Evolutionary conservation across 192 early-diverging fungal species (phyloP), one percentile per base, ranked within the genome.

Genomic region (Backusella morwellensis): DNA sequence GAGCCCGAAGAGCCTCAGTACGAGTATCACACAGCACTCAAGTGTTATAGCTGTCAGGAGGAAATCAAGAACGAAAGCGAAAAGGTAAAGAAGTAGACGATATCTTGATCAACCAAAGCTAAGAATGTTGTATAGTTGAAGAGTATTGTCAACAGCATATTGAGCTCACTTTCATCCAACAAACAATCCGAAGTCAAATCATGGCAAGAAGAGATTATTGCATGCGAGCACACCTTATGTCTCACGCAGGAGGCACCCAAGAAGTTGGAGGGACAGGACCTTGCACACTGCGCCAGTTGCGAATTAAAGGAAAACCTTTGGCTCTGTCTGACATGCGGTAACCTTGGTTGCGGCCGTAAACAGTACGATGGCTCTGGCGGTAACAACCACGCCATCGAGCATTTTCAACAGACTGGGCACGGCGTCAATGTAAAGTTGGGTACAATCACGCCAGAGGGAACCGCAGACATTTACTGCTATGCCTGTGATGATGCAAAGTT

Each of bases 371-470:
- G 98, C 11, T 81, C 88, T 21, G 94, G 94, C 11, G 98, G 98
- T 17, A 99, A 98, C 82, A 92, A 95, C 72, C 98, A 99, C 77
- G 98, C 92, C 0, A 81, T 98, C 29, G 86, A 79, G 0, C 98
- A 99, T 85, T 96, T 86, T 80, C 90, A 95, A 50, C 80, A 84
- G 21, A 95, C 95, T 0, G 88, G 89, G 0, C 98, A 99, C 81
- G 86, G 88, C 9, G 92, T 98, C 2, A 87, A 93, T 21, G 91
- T 93, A 54, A 99, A 99, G 77, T 88, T 98, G 8, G 98, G 98
- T 9, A 97, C 98, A 4, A 98, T 99, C 67, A 98, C 97, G 6
- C 96, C 97, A 54, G 97, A 99, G 81, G 98, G 98, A 73, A 93
- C 92, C 3, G 98, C 96, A 92, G 94, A 96, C 82, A 85, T 95